Conservation (phyloP, 176 grass and related monocot genomes). For the Rhynchospora pubera region DNA sequence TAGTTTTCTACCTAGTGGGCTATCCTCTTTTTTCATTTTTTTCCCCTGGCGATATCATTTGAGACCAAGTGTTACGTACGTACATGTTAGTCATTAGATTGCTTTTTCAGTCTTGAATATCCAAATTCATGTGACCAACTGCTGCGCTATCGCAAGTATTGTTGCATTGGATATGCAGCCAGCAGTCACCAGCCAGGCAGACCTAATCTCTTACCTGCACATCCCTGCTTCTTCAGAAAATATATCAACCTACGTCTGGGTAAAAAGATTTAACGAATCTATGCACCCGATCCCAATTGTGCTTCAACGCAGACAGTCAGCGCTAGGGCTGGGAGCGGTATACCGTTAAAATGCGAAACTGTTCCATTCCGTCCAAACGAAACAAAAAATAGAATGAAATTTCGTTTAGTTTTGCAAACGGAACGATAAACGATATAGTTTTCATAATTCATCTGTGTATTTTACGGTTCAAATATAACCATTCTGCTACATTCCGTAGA, state of each 20-base stretch:
- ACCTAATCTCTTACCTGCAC: not conserved
- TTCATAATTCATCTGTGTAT: no score
- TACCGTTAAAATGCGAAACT: no score
- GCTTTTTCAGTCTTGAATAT: not conserved
- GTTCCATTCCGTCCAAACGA: no score
- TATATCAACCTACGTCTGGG: not conserved
- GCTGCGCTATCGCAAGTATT: not conserved
- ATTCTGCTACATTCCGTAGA: no score
- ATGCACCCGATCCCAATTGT: not conserved
- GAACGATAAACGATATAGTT: no score
- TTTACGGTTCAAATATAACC: no score
- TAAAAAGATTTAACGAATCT: not conserved
- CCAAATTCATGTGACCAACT: constrained; percentile 14
- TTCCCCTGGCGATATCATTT: not conserved
- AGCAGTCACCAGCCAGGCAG: not conserved
- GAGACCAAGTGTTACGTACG: not conserved
- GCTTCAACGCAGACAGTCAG: no score
- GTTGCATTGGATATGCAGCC: not conserved
- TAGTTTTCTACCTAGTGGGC: not conserved
- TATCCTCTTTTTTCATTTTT: not conserved
- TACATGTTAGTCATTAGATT: not conserved
- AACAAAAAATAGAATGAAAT: no score
- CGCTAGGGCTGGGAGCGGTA: no score
- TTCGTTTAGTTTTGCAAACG: no score
- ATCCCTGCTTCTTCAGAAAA: no score